phyloP scores from a whole-genome alignment of 2,329 filamentous ascomycete genomes.

The Fusarium bactridioides region DNA sequence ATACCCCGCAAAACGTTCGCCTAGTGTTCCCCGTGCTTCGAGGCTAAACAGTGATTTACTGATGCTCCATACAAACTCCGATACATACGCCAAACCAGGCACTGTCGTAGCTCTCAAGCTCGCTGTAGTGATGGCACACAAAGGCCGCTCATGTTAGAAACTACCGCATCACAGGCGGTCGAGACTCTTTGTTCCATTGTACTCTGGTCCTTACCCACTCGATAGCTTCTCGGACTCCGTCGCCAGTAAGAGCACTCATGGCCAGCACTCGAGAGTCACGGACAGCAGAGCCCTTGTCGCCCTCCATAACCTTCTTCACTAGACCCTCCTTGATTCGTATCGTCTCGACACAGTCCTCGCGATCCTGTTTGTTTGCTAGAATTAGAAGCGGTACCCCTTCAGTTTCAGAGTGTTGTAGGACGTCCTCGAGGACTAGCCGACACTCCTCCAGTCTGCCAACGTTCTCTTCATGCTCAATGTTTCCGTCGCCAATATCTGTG shows the following conservation, averaged over 20 bases:
- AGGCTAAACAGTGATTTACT: constrained; percentile 20
- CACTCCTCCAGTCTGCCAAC: constrained; percentile 85
- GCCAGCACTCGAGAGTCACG: constrained; percentile 91
- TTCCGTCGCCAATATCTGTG: constrained; percentile 88
- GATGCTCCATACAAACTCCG: constrained; percentile 25
- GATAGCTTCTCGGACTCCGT: constrained; percentile 92
- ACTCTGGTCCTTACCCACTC: constrained; percentile 94
- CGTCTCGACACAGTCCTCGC: constrained; percentile 97
- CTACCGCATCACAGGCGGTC: constrained; percentile 93
- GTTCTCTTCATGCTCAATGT: constrained; percentile 61
- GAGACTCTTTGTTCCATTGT: constrained; percentile 94
- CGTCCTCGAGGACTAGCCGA: constrained; percentile 85
- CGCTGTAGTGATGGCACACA: constrained; percentile 12
- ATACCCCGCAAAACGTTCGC: constrained; percentile 39
- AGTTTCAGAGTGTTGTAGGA: constrained; percentile 85
- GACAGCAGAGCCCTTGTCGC: constrained; percentile 85
- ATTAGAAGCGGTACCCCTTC: constrained; percentile 92
- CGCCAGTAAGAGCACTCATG: constrained; percentile 86
- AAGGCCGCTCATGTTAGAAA: neutral
- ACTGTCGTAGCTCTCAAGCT: constrained; percentile 29
- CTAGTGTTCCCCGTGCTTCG: constrained; percentile 20
- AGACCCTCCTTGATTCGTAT: constrained; percentile 97
- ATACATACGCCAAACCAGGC: constrained; percentile 29
- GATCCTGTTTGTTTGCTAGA: constrained; percentile 95
- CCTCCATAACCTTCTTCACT: constrained; percentile 94